Base-by-base conservation (phyloP, 2,329 filamentous ascomycete species). In the Moelleriella libera region DNA sequence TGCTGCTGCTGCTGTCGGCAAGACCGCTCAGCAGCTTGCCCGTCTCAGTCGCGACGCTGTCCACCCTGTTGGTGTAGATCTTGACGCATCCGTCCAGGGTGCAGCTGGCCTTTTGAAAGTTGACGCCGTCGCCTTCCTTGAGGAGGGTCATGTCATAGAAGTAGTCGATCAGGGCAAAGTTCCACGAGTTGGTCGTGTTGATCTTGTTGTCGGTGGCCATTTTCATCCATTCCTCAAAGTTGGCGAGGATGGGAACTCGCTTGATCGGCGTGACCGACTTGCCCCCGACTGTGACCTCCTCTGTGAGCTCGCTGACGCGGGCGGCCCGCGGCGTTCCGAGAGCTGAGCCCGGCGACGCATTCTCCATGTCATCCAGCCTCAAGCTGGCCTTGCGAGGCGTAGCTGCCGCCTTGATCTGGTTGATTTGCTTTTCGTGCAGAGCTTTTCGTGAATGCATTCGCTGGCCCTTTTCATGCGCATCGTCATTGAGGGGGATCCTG, bases 161-260 rank as follows among this genome's bases (percentile, higher is more conserved):
- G 67, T 98, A 98, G 65, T 98, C 92, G 61, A 98, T 98, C 14
- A 98, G 77, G n/a, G 92, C 92, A 68, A 98, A 97, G 65, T 97
- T 97, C 92, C 92, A 98, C 31, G 89, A 96, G 65, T 98, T 98
- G 50, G 84, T 81, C 45, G 92, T 90, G 63, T 97, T 98, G 73
- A 98, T 98, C 67, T 92, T 92, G 69, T 98, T 98, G 70, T 98
- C 92, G 12, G 92, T 97, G 2, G 92, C 92, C 88, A 98, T 94
- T 74, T 97, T 98, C 88, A 98, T 97, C 92, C 90, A 97, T 63
- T 98, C 92, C 64, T 98, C 92, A 58, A 97, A 98, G 67, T 98
- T 98, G 59, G 92, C 92, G 47, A 98, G 72, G 57, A 98, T 85
- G 1, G 92, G 92, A 30, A 95, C 87, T 51, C 89, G 85, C 74